Conservation (phyloP, 495 filamentous ascomycete species). For the Patellaria atrata region DNA sequence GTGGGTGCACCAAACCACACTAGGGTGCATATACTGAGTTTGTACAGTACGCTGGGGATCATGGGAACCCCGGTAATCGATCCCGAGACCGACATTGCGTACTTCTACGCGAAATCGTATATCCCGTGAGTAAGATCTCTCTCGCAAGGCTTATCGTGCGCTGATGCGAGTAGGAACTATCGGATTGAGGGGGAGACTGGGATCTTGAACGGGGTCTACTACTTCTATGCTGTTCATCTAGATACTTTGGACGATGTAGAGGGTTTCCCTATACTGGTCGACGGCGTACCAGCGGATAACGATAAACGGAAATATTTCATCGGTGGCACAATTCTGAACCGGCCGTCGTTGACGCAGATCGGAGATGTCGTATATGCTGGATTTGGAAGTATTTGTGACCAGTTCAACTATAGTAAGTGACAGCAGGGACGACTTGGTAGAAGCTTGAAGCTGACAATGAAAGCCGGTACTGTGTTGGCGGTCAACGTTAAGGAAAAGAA, state of each 20-base stretch:
- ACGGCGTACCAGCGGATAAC: conserved; percentile 30
- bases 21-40: no score
- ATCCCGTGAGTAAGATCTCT: conserved; percentile 4
- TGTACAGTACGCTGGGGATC: conserved; percentile 20
- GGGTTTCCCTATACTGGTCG: conserved; percentile 28
- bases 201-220: conserved; percentile 18
- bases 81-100: conserved; percentile 26
- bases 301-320: conserved; percentile 29
- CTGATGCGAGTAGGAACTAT: conserved; percentile 3
- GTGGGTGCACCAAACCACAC: no score
- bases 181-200: conserved; percentile 2
- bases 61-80: conserved; percentile 29
- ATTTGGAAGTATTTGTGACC: conserved; percentile 33
- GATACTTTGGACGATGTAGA: conserved; percentile 24
- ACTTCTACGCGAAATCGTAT: conserved; percentile 32
- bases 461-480: conserved; percentile 27
- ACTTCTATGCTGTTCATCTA: conserved; percentile 28
- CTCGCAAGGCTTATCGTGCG: not conserved
- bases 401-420: conserved; percentile 36
- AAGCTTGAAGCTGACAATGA: no score
- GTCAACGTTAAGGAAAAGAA: conserved; percentile 24
- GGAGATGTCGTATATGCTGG: conserved; percentile 25
- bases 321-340: conserved; percentile 31
- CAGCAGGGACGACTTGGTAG: no score
- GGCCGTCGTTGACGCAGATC: conserved; percentile 25